These are phyloP conservation scores for Gynandropsis gynandra DNA, from an alignment of 345 rosid species.

Conservation along the genomic window DNA sequence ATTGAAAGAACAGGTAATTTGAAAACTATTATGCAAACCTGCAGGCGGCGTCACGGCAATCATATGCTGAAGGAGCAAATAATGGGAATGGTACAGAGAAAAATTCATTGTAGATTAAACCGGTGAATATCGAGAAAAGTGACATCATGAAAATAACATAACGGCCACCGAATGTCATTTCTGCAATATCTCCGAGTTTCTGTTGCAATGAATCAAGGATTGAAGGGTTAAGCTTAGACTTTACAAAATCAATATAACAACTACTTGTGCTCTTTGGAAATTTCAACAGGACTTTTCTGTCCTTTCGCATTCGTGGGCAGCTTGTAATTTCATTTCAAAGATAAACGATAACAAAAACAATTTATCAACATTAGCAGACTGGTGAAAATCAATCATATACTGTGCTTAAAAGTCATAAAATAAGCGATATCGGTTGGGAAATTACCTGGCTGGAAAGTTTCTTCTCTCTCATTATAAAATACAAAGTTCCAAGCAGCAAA, in stretches of 20 bases:
- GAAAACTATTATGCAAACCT: constrained; percentile 38
- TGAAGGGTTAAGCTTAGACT: constrained; percentile 7
- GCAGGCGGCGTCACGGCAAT: constrained; percentile 90
- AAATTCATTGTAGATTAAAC: constrained; percentile 91
- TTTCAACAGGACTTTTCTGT: neutral
- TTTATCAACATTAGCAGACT: no score
- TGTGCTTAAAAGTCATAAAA: constrained; percentile 5
- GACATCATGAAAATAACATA: constrained; percentile 93
- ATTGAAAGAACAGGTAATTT: neutral
- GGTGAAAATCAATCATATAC: neutral
- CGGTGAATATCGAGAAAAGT: constrained; percentile 88
- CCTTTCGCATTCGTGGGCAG: neutral
- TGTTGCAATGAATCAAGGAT: constrained; percentile 28
- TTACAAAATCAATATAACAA: constrained; percentile 10
- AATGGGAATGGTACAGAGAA: constrained; percentile 90
- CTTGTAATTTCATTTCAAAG: neutral
- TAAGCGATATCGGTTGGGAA: constrained; percentile 1
- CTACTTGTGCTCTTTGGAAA: neutral
- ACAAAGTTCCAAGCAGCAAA: constrained; percentile 65
- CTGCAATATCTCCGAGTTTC: constrained; percentile 96
- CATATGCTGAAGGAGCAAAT: constrained; percentile 84
- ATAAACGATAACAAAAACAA: constrained; percentile 7
- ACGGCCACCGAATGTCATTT: constrained; percentile 97
- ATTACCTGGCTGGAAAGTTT: constrained; percentile 90
- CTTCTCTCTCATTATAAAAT: constrained; percentile 67